Conservation (phyloP, 352 stramenopile species). For the Pythium sp. region DNA sequence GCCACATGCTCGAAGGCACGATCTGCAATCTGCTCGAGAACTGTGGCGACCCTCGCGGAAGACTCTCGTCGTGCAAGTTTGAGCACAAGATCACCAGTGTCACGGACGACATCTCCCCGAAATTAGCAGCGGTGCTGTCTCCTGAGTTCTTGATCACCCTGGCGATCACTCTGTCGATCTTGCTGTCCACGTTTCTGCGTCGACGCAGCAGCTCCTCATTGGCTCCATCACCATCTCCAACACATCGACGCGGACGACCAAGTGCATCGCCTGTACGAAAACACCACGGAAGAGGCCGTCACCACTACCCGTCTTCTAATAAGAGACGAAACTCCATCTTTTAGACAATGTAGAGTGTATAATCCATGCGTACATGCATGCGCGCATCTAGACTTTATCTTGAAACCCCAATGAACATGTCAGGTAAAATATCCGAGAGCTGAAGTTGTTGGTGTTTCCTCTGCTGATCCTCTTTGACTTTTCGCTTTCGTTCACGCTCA, state of each 20-base stretch:
- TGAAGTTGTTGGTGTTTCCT: slow-evolving; percentile 18
- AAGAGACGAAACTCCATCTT: slow-evolving; percentile 48
- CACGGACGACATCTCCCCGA: slow-evolving; percentile 62
- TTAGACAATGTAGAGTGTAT: slow-evolving; percentile 28
- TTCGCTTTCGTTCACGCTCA: slow-evolving; percentile 19
- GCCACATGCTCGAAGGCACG: slow-evolving; percentile 90
- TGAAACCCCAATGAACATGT: slow-evolving; percentile 27
- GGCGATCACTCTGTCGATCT: slow-evolving; percentile 45
- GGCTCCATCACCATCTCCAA: slow-evolving; percentile 30
- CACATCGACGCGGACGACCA: slow-evolving; percentile 27
- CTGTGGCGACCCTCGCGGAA: slow-evolving; percentile 53
- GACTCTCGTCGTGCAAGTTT: slow-evolving; percentile 70
- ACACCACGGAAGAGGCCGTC: slow-evolving; percentile 4
- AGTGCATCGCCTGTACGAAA: slow-evolving; percentile 15
- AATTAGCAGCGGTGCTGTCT: slow-evolving; percentile 41
- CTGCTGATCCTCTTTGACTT: slow-evolving; percentile 11
- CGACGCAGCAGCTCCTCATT: slow-evolving; percentile 33
- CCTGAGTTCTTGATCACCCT: slow-evolving; percentile 58
- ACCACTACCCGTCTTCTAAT: background rate
- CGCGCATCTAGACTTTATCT: slow-evolving; percentile 8
- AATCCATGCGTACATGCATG: slow-evolving; percentile 12
- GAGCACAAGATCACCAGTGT: slow-evolving; percentile 75
- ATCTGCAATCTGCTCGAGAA: slow-evolving; percentile 83
- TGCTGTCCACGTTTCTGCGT: slow-evolving; percentile 61
- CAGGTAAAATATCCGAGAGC: slow-evolving; percentile 16